Evolutionary conservation across 768 basidiomycete species (phyloP).

Genomic region (Astraeus odoratus): DNA sequence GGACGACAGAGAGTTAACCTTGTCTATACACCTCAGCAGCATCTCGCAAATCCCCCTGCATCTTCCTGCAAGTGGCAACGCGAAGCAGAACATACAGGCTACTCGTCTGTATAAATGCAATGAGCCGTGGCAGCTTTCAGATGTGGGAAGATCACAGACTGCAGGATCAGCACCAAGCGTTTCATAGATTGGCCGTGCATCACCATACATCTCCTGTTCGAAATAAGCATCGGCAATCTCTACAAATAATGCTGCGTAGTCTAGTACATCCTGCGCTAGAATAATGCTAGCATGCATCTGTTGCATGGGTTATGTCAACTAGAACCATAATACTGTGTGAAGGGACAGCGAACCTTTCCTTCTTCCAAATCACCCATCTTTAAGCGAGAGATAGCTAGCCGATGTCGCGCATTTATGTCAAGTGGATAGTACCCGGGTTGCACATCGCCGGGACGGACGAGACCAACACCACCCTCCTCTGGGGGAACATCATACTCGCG

Average conservation of each 20-base stretch:
- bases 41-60: slow-evolving; percentile 65
- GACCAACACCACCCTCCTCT: slow-evolving; percentile 43
- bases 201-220: slow-evolving; percentile 65
- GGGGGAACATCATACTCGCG: slow-evolving; percentile 64
- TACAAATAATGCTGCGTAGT: slow-evolving; percentile 71
- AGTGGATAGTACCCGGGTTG: slow-evolving; percentile 41
- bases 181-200: slow-evolving; percentile 78
- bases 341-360: slow-evolving; percentile 54
- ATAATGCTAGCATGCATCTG: slow-evolving; percentile 77
- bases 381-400: slow-evolving; percentile 77
- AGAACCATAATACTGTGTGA: background rate
- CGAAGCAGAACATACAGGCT: slow-evolving; percentile 65
- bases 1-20: slow-evolving; percentile 36
- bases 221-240: slow-evolving; percentile 87
- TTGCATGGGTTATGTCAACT: background rate
- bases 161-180: slow-evolving; percentile 66
- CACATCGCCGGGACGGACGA: slow-evolving; percentile 38
- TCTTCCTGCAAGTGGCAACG: slow-evolving; percentile 76
- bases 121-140: background rate
- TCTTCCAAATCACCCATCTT: slow-evolving; percentile 75
- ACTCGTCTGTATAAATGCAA: slow-evolving; percentile 51
- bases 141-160: slow-evolving; percentile 34
- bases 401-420: slow-evolving; percentile 60
- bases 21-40: slow-evolving; percentile 82
- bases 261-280: slow-evolving; percentile 60